Evolutionary conservation across 2,329 filamentous ascomycete species (phyloP).

Genomic region (Madurella mycetomatis): DNA sequence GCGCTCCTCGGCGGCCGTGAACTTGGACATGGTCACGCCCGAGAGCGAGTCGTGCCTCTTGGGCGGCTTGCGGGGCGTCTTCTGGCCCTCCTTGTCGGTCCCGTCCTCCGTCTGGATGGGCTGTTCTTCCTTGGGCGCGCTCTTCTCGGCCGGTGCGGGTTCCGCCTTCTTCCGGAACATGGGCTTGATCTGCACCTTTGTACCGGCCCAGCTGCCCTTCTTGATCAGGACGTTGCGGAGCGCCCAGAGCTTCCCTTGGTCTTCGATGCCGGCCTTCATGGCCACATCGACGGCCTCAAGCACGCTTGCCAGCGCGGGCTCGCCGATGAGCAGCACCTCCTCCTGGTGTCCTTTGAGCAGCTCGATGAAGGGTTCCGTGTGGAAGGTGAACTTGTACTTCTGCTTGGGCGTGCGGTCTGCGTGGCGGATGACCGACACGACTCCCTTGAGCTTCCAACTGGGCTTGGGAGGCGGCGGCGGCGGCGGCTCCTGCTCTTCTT

Average conservation of each 20-base stretch:
- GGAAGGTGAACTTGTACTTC: constrained; percentile 99
- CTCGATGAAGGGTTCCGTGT: constrained; percentile 92
- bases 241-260: constrained; percentile 77
- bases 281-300: constrained; percentile 82
- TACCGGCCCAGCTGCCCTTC: constrained; percentile 91
- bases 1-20: constrained; percentile 88
- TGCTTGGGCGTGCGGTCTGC: constrained; percentile 97
- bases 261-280: constrained; percentile 73
- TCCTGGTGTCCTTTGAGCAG: constrained; percentile 93
- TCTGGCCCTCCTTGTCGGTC: constrained; percentile 21
- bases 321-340: constrained; percentile 89
- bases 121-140: constrained; percentile 24
- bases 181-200: constrained; percentile 98
- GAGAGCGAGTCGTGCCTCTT: constrained; percentile 79
- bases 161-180: constrained; percentile 92
- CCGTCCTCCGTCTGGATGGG: constrained; percentile 19
- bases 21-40: constrained; percentile 86
- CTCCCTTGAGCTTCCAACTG: constrained; percentile 96
- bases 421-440: constrained; percentile 93
- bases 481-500: constrained; percentile 43
- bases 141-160: constrained; percentile 32
- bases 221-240: constrained; percentile 84
- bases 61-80: constrained; percentile 41
- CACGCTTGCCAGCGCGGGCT: constrained; percentile 83
- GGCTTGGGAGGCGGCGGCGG: constrained; percentile 75